Conservation (phyloP, 73 alveolate genomes). For the Paramecium pentaurelia region DNA sequence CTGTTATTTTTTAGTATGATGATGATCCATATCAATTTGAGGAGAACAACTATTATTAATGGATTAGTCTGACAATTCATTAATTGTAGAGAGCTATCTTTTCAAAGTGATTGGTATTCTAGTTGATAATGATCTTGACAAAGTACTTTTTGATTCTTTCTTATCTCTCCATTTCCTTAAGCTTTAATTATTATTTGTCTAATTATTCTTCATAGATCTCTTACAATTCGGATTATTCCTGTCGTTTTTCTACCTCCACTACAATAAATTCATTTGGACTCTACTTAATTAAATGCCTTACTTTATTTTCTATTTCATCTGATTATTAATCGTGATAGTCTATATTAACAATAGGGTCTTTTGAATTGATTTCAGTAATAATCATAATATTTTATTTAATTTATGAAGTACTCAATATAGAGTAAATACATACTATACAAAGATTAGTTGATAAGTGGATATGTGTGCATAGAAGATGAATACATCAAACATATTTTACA, state of each 20-base stretch:
- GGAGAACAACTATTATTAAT: not conserved
- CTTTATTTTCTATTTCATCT: not conserved
- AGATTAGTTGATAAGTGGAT: not conserved
- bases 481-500: not conserved
- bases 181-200: not conserved
- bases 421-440: not conserved
- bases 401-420: not conserved
- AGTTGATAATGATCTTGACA: not conserved
- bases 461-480: not conserved
- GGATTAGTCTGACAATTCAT: not conserved
- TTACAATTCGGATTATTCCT: not conserved
- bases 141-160: not conserved
- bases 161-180: not conserved
- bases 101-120: slow-evolving; percentile 7
- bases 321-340: not conserved
- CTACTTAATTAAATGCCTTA: not conserved
- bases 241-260: not conserved
- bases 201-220: not conserved
- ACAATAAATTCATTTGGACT: not conserved
- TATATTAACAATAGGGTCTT: not conserved
- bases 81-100: not conserved
- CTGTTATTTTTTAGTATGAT: not conserved
- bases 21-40: not conserved
- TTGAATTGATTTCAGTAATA: not conserved
- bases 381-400: not conserved